Evolutionary conservation across 2,329 filamentous ascomycete genomes (phyloP), one percentile per base, ranked within the genome.

Genomic region (Bipolaris cookei): DNA sequence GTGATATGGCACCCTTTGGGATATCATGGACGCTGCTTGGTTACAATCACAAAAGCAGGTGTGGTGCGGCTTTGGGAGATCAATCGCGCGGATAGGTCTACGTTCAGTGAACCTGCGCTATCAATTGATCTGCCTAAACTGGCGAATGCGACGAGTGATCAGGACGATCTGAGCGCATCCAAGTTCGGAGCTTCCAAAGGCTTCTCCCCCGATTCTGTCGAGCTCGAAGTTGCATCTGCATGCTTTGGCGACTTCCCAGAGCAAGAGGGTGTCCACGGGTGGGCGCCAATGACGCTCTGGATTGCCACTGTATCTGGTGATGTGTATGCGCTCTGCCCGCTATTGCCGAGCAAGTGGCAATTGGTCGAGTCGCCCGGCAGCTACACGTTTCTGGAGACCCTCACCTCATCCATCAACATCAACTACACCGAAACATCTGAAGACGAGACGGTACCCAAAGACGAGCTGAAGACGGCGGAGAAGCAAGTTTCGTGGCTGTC

Each of bases 251-350:
- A 92, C 23, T 80, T 74, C 48, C 85, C 83, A 8, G 79, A 75
- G 30, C 69, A 76, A 53, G 81, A 83, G 51, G 83, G 83, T 35
- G 84, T 88, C 62, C 81, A 86, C 68, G 84, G 84, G 1, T 99
- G 95, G 95, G 90, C 92, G 6, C 87, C 93, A 8, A 97, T 97
- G 90, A 98, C 95, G 0, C 82, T 99, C 10, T 99, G 94, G 91
- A 81, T 98, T 49, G 92, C 93, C n/a, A 99, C 97, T 90, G 87
- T 87, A 35, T 90, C 92, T 58, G 95, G 95, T 3, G 93, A 97
- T 71, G 85, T 98, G 5, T 99, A 99, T 71, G 93, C 94, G 1
- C 81, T 99, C 7, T 97, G 93, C 72, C 95, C 95, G 1, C 82
- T 99, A 38, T 81, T 99, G 30, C 95, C 95, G 0, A 87, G 88